phyloP scores from a whole-genome alignment of 208 protist genomes.

The Angomonas desouzai region DNA sequence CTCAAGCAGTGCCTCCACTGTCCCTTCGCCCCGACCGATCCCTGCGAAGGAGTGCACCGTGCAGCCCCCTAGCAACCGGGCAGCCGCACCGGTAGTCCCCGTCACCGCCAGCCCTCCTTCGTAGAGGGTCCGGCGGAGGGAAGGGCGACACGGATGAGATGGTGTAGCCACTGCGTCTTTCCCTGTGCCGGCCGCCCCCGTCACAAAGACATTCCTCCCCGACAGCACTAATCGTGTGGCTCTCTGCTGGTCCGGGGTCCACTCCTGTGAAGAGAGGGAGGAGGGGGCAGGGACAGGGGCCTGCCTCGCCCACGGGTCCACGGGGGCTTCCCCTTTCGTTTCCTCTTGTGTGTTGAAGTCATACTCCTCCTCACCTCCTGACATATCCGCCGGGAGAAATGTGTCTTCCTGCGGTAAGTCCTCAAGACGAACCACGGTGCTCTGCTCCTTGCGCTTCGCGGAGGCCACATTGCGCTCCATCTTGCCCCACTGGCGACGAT shows the following conservation, averaged over 20 bases:
- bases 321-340: background rate
- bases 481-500: slow-evolving; percentile 32
- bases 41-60: slow-evolving; percentile 75
- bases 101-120: slow-evolving; percentile 29
- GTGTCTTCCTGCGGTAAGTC: background rate
- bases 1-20: slow-evolving; percentile 22
- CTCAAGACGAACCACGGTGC: background rate
- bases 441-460: background rate
- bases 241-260: slow-evolving; percentile 42
- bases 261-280: slow-evolving; percentile 1
- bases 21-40: slow-evolving; percentile 49
- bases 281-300: background rate
- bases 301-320: background rate
- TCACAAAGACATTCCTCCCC: slow-evolving; percentile 72
- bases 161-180: slow-evolving; percentile 68
- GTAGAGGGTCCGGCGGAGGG: slow-evolving; percentile 3
- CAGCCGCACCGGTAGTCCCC: slow-evolving; percentile 74
- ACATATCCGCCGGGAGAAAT: too few species aligned
- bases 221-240: slow-evolving; percentile 34
- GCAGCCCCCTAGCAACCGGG: slow-evolving; percentile 57
- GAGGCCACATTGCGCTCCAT: slow-evolving; percentile 72
- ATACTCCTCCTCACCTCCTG: background rate
- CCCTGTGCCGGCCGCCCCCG: slow-evolving; percentile 76
- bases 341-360: background rate
- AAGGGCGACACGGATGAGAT: slow-evolving; percentile 18